phyloP scores from a whole-genome alignment of 768 basidiomycete species.

The Filobasidium floriforme region DNA sequence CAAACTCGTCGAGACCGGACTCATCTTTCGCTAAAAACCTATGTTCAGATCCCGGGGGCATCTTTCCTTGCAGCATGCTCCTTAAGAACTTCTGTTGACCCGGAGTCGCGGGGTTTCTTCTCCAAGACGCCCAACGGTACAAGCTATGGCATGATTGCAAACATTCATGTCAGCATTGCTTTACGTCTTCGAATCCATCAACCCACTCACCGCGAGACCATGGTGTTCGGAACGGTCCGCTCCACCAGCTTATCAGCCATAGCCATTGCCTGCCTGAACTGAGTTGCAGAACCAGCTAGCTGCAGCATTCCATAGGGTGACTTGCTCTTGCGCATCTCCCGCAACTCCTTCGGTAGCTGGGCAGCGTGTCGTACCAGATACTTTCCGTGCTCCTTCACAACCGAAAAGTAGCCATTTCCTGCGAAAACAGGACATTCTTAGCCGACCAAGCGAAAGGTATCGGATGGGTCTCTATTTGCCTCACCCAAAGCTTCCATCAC shows the following conservation, averaged over 20 bases:
- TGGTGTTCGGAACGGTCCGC: conserved; percentile 25
- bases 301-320: conserved; percentile 20
- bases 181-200: neutral
- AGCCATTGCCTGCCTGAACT: conserved; percentile 32
- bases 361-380: conserved; percentile 27
- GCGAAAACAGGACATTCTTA: neutral
- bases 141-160: conserved; percentile 11
- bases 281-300: conserved; percentile 28
- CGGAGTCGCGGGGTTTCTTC: conserved; percentile 26
- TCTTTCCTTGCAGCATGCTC: conserved; percentile 16
- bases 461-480: neutral
- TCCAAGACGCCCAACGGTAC: conserved; percentile 35
- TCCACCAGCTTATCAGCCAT: conserved; percentile 33
- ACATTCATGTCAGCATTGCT: neutral
- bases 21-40: neutral
- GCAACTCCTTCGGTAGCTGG: conserved; percentile 24
- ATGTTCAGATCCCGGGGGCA: conserved; percentile 20
- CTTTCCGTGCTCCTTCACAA: conserved; percentile 20
- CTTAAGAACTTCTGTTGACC: conserved; percentile 26
- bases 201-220: conserved; percentile 26
- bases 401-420: conserved; percentile 27
- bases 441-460: neutral
- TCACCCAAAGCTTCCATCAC: conserved; percentile 47
- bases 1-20: neutral
- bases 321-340: neutral